Base-by-base conservation (phyloP, 2,329 filamentous ascomycete genomes). In the Neoarthrinium moseri region DNA sequence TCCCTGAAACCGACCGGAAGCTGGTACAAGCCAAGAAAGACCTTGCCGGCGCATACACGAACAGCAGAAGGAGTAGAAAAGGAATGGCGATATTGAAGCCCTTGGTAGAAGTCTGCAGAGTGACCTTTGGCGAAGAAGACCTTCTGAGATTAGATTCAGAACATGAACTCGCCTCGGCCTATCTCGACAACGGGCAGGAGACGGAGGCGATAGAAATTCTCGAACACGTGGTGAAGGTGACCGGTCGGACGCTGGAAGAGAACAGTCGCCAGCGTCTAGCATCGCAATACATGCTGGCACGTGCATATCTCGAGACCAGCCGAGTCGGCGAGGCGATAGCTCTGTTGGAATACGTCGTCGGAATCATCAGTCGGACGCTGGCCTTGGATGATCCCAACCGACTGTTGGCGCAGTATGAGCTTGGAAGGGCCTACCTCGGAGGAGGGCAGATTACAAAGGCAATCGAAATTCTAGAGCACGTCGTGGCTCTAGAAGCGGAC, bases 181-280 rank as follows among this genome's bases (percentile, higher is more conserved):
- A 46, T 17, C 11, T 26, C 7, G 13, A 23, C 4, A 11, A 29
- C 8, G 12, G 37, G 12, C 47, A 17, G 12, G 20, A 17, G 15
- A 27, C 40, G 24, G 34, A 52, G 45, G 53, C 52, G 43, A 47
- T 47, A 6, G 4, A 43, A 22, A 37, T 49, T 11, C 15, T 51
- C 13, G 51, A 53, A 22, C 43, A 42, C n/a, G 29, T 53, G 6
- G 37, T 50, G 17, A 8, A 20, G 12, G 10, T 43, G 6, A 1
- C 4, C 26, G 30, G 24, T n/a, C 32, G 24, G 6, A 39, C 32
- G 13, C 20, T 32, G 2, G 12, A 4, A 15, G 27, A 51, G 23
- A 21, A 41, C 10, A 20, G 49, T 17, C 21, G 10, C 4, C 3
- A 20, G 29, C 39, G 46, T 18, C 21, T 46, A 10, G 0, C 2